phyloP scores from a whole-genome alignment of 169 alveolate species.

The Babesia bigemina region DNA sequence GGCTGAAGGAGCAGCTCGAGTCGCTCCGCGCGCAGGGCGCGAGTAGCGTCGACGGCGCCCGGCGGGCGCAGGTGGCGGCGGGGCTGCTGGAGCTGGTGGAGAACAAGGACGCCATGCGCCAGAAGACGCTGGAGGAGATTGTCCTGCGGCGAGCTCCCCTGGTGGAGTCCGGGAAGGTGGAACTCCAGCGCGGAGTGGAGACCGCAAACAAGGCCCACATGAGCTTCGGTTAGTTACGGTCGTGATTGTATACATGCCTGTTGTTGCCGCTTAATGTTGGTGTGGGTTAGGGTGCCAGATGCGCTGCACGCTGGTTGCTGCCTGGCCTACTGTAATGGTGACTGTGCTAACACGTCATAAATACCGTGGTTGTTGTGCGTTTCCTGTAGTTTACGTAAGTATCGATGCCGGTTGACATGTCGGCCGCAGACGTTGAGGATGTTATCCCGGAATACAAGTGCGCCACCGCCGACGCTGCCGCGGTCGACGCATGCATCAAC shows the following conservation, averaged over 20 bases:
- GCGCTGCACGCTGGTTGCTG: not conserved
- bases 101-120: conserved; percentile 27
- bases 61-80: conserved; percentile 24
- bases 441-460: conserved; percentile 55
- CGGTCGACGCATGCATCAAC: conserved; percentile 51
- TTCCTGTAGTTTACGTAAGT: not conserved
- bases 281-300: not conserved
- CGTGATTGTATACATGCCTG: not conserved
- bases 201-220: conserved; percentile 42
- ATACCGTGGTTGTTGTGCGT: not conserved
- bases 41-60: conserved; percentile 3
- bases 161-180: conserved; percentile 24
- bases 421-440: not conserved
- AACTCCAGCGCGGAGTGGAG: conserved; percentile 43
- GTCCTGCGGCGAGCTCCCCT: conserved; percentile 43
- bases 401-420: no score
- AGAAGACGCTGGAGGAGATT: conserved; percentile 32
- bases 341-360: not conserved
- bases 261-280: not conserved
- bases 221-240: conserved; percentile 32
- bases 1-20: conserved; percentile 64
- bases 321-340: not conserved
- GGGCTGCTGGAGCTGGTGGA: conserved; percentile 37
- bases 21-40: not conserved
- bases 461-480: conserved; percentile 33